These are phyloP conservation scores for Aspergillus fijiensis DNA, from an alignment of 2,329 filamentous ascomycete species.

Conservation along the genomic window DNA sequence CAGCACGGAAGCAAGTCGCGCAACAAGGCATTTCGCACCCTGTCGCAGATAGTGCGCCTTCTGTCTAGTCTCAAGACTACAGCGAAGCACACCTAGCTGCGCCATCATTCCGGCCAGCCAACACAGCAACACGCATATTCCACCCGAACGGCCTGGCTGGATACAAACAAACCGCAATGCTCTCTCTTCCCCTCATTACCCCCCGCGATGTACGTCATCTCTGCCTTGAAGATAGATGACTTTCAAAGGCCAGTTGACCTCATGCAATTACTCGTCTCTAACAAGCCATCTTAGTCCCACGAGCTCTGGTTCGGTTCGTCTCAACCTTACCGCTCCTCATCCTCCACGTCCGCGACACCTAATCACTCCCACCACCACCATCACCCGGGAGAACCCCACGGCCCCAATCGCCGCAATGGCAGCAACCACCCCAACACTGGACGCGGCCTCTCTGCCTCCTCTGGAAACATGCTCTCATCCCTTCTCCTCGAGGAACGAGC, in stretches of 20 bases:
- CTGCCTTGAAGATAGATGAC: neutral
- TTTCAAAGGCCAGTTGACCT: too few species aligned
- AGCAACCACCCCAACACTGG: constrained; percentile 12
- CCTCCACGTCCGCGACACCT: constrained; percentile 30
- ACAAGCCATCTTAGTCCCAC: constrained; percentile 57
- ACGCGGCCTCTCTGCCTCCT: constrained; percentile 53
- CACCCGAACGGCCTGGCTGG: neutral
- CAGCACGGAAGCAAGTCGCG: too few species aligned
- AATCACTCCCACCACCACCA: constrained; percentile 28
- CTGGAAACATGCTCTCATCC: constrained; percentile 63
- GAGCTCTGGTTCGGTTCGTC: constrained; percentile 72
- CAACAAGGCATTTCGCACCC: too few species aligned
- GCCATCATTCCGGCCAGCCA: too few species aligned
- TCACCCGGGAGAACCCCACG: constrained; percentile 11
- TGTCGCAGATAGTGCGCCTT: too few species aligned
- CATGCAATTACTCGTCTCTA: neutral
- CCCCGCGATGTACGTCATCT: constrained; percentile 64
- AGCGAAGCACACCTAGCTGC: too few species aligned
- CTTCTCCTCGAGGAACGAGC: constrained; percentile 75
- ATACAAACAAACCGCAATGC: constrained; percentile 40
- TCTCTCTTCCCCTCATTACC: constrained; percentile 66
- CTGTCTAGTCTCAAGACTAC: neutral
- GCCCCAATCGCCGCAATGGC: constrained; percentile 13
- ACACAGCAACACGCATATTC: neutral
- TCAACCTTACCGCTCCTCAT: constrained; percentile 46